Base-by-base conservation (phyloP, 805 yeast genomes). In the Yarrowia porcina region DNA sequence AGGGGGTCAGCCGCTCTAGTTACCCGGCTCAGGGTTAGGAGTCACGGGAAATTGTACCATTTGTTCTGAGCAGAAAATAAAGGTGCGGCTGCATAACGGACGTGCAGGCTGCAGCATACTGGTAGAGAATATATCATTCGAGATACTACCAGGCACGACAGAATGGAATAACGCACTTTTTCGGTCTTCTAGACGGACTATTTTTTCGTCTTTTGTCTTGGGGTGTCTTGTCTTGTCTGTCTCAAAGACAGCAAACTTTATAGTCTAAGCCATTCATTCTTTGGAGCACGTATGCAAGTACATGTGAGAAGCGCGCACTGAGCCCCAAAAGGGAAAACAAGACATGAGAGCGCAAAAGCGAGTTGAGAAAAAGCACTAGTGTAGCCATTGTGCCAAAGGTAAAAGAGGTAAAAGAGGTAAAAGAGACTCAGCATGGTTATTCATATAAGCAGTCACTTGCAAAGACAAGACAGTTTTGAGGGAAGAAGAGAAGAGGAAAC, bases 1-100 rank as follows among this genome's bases (percentile, higher is more conserved):
- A 45, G 52, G 52, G 36, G 52, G 52, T 45, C 52, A 45, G 52
- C 52, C 52, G 52, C 52, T 45, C 52, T 28, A 45, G 52, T 45
- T 45, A 45, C 52, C 52, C 52, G 36, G 52, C 3, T 7, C 35
- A 44, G 33, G 44, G 17, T 39, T 44, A 42, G 49, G 49, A 28
- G 52, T 45, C 52, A 45, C 52, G 52, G 52, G 52, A 45, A 45
- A 45, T 45, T 45, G 25, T 45, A 30, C 36, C 36, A 45, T 45
- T 13, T 30, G 17, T 9, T 2, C 13, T 27, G 15, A 15, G 38
- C 10, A 3, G 11, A 41, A 42, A n/a, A 8, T 25, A 4, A n/a
- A 42, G 23, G 35, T 44, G 20, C 50, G n/a, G 50, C 35, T 44
- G 50, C 50, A 44, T 44, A 44, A 42, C 49, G 20, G 49, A 15